phyloP scores from a whole-genome alignment of 371 early-diverging fungal species.

The Apophysomyces sp. region DNA sequence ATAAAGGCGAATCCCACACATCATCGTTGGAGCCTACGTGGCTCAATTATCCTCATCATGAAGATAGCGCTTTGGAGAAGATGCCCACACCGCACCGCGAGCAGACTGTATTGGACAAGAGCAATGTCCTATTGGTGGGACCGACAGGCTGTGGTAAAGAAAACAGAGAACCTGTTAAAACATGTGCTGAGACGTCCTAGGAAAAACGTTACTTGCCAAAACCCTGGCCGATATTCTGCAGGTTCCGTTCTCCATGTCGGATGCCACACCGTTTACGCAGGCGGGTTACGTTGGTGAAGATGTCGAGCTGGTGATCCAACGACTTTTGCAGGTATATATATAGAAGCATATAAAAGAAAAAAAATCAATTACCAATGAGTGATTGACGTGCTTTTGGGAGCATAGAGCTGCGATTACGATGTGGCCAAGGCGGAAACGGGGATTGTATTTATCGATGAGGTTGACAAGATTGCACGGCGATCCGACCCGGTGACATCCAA shows the following conservation, averaged over 20 bases:
- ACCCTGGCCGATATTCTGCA: constrained; percentile 84
- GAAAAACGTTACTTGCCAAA: constrained; percentile 84
- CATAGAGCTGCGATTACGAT: constrained; percentile 80
- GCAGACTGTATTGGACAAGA: constrained; percentile 77
- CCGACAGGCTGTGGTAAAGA: constrained; percentile 80
- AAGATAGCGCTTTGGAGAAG: background rate
- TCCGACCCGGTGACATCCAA: constrained; percentile 77
- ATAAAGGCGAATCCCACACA: background rate
- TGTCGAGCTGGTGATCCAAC: constrained; percentile 84
- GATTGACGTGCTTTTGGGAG: background rate
- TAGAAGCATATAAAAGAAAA: background rate
- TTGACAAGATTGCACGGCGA: constrained; percentile 85
- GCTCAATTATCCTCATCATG: background rate
- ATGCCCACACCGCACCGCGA: background rate
- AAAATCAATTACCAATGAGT: background rate
- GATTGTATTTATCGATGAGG: constrained; percentile 93
- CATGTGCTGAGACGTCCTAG: constrained; percentile 15
- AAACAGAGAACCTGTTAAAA: background rate
- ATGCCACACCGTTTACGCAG: constrained; percentile 91
- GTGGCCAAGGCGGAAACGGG: constrained; percentile 85
- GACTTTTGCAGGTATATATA: constrained; percentile 71
- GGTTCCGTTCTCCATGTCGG: constrained; percentile 92
- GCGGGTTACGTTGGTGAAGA: constrained; percentile 96
- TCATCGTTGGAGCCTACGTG: background rate
- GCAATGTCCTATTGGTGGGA: constrained; percentile 85